A percentile compares a stretch with the other conserved stretches of the same genome.
Conservation (phyloP, 805 yeast genomes). For the Saccharomycopsis fibuligera region DNA sequence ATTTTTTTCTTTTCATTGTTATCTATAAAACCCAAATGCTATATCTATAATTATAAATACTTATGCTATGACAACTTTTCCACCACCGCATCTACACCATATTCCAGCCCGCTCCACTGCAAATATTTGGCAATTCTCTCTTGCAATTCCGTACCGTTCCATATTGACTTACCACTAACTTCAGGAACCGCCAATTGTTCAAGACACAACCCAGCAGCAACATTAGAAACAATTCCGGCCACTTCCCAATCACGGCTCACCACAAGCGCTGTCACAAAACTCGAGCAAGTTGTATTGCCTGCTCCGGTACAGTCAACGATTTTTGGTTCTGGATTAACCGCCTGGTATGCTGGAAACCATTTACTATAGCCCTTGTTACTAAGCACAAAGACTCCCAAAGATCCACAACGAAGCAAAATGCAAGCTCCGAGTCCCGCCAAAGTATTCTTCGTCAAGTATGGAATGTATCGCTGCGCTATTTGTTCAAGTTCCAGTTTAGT, state of each 20-base stretch:
- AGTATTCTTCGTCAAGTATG: slow-evolving; percentile 33
- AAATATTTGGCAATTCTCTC: slow-evolving; percentile 41
- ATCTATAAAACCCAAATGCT: no score
- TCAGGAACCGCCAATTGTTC: slow-evolving; percentile 74
- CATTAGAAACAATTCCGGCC: slow-evolving; percentile 61
- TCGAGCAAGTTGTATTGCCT: slow-evolving; percentile 87
- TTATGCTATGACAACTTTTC: no score
- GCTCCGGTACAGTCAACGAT: slow-evolving; percentile 94
- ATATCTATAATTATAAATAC: no score
- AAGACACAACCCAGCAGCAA: slow-evolving; percentile 76
- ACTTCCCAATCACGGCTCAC: slow-evolving; percentile 42
- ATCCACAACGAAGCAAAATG: slow-evolving; percentile 71
- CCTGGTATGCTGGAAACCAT: slow-evolving; percentile 76
- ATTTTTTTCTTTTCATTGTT: no score
- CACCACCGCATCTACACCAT: no score
- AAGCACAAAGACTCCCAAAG: slow-evolving; percentile 54
- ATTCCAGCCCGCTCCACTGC: no score
- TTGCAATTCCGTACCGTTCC: slow-evolving; percentile 55
- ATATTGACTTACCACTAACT: slow-evolving; percentile 32
- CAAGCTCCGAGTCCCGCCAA: slow-evolving; percentile 33
- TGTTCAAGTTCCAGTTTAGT: slow-evolving; percentile 35
- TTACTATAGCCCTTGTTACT: slow-evolving; percentile 25
- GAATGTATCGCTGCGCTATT: slow-evolving; percentile 37
- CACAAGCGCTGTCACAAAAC: slow-evolving; percentile 56
- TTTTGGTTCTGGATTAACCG: slow-evolving; percentile 29